Evolutionary conservation across 495 filamentous ascomycete species (phyloP).

Genomic region (Viridothelium virens): DNA sequence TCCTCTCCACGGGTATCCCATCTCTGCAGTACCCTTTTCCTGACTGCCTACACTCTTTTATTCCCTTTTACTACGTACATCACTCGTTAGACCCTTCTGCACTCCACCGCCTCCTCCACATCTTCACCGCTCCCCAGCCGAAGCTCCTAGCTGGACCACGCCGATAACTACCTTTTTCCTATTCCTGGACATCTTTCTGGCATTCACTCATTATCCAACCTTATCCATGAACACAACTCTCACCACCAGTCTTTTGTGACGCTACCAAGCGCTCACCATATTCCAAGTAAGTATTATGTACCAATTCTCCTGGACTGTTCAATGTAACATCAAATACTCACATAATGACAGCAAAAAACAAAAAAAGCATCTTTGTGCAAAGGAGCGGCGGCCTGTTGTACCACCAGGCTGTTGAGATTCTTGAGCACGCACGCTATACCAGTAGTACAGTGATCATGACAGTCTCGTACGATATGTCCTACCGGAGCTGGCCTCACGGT

Average conservation of each 20-base stretch:
- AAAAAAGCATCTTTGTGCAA: not conserved
- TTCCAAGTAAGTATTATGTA: not conserved
- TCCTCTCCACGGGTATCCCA: not conserved
- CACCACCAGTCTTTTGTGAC: conserved; percentile 4
- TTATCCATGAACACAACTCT: conserved; percentile 1
- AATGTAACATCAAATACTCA: not conserved
- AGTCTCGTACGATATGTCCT: conserved; percentile 32
- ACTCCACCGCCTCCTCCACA: not conserved
- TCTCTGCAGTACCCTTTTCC: not conserved
- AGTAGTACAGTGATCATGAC: conserved; percentile 24
- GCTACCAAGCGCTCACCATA: conserved; percentile 7
- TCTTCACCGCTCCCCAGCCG: not conserved
- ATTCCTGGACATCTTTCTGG: not conserved
- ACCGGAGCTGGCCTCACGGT: conserved; percentile 29
- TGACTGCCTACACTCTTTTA: conserved; percentile 13
- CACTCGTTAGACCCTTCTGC: conserved; percentile 12
- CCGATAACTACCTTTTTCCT: not conserved
- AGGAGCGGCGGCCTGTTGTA: not conserved
- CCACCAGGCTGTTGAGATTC: not conserved
- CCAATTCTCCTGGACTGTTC: not conserved
- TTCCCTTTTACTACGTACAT: conserved; percentile 7
- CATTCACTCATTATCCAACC: not conserved
- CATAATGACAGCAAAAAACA: not conserved
- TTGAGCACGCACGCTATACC: not conserved
- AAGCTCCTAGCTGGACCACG: not conserved